These are phyloP conservation scores for Colletotrichum sp. DNA, from an alignment of 2,329 filamentous ascomycete genomes.

Conservation along the genomic window DNA sequence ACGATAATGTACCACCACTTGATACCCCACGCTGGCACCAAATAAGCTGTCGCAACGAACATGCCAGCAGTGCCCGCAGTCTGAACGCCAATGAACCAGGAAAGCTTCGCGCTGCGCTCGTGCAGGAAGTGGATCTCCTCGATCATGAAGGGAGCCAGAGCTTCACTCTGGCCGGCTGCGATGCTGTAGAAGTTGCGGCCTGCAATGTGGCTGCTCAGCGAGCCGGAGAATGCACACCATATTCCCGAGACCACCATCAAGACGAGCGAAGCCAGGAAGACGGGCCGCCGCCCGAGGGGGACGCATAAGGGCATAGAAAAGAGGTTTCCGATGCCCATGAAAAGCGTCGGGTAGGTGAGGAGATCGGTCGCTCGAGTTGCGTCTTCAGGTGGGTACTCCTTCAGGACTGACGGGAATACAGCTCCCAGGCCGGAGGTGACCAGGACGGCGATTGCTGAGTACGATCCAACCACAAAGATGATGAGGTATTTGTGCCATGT, in stretches of 20 bases:
- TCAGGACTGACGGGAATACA: slow-evolving; percentile 19
- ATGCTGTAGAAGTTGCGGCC: slow-evolving; percentile 32
- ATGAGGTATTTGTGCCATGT: slow-evolving; percentile 26
- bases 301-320: slow-evolving; percentile 35
- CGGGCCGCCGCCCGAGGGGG: slow-evolving; percentile 33
- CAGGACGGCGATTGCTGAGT: slow-evolving; percentile 19
- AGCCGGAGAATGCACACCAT: neutral
- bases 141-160: slow-evolving; percentile 25
- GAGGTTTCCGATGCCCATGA: slow-evolving; percentile 32
- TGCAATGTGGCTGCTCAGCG: slow-evolving; percentile 19
- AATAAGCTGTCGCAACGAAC: slow-evolving; percentile 24
- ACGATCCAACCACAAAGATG: slow-evolving; percentile 23
- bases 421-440: slow-evolving; percentile 22
- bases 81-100: slow-evolving; percentile 24
- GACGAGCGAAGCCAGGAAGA: slow-evolving; percentile 31
- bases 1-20: slow-evolving; percentile 28
- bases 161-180: slow-evolving; percentile 36
- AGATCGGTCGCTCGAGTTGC: slow-evolving; percentile 24
- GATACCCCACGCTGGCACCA: slow-evolving; percentile 19
- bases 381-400: slow-evolving; percentile 14
- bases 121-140: slow-evolving; percentile 28
- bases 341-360: slow-evolving; percentile 35
- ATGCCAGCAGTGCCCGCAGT: slow-evolving; percentile 15
- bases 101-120: slow-evolving; percentile 18
- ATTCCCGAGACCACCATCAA: slow-evolving; percentile 29